A percentile compares a stretch with the other conserved stretches of the same genome.
Conservation (phyloP, 2,329 filamentous ascomycete genomes). For the Passalora sequoiae region DNA sequence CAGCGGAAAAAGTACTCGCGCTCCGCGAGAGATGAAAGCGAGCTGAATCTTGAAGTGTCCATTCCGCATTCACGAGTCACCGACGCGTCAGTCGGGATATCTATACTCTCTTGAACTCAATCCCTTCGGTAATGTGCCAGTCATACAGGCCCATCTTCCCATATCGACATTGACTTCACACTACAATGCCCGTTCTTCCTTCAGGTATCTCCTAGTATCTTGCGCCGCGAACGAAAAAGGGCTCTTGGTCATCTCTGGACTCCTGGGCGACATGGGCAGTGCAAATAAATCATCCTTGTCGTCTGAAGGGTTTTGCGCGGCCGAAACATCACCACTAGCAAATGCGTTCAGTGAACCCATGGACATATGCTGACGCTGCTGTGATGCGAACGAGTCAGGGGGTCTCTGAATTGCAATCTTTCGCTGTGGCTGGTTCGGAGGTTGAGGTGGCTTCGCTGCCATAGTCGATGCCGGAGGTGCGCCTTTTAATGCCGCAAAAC, state of each 20-base stretch:
- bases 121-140: not conserved
- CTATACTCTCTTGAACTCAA: not conserved
- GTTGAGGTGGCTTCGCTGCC: slow-evolving; percentile 42
- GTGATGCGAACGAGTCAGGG: slow-evolving; percentile 36
- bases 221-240: slow-evolving; percentile 62
- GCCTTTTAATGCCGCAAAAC: slow-evolving; percentile 56
- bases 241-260: slow-evolving; percentile 77
- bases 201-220: slow-evolving; percentile 35
- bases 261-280: slow-evolving; percentile 77
- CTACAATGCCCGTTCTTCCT: slow-evolving; percentile 16
- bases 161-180: not conserved
- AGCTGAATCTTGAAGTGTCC: too few species aligned
- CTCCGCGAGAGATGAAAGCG: too few species aligned
- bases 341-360: slow-evolving; percentile 46
- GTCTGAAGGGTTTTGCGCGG: slow-evolving; percentile 37
- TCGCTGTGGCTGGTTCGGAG: slow-evolving; percentile 22
- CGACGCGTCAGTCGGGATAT: not conserved
- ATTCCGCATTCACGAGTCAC: not conserved
- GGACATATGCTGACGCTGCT: slow-evolving; percentile 33
- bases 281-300: slow-evolving; percentile 81
- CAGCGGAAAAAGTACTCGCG: too few species aligned
- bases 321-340: slow-evolving; percentile 29
- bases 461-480: slow-evolving; percentile 30
- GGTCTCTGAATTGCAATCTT: slow-evolving; percentile 26
- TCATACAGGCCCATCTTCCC: not conserved